Evolutionary conservation across 2,329 filamentous ascomycete species (phyloP).

Genomic region (Mariannaea elegans): DNA sequence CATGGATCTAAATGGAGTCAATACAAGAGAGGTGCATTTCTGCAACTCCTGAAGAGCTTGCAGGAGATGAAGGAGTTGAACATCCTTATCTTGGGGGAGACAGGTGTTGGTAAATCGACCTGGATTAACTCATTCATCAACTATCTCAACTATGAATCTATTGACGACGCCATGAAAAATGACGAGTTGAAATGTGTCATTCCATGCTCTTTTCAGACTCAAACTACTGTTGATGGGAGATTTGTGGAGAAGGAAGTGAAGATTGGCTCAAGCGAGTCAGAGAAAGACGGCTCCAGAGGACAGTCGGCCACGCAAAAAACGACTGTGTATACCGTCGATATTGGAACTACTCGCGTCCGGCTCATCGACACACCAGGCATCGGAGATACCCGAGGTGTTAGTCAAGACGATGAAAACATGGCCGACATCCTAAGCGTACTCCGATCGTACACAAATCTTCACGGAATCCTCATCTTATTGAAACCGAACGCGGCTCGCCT

Average conservation of each 20-base stretch:
- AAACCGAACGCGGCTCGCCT: conserved; percentile 22
- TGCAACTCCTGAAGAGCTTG: not conserved
- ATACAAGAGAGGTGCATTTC: not conserved
- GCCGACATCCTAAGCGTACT: conserved; percentile 13
- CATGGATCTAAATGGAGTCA: conserved; percentile 37
- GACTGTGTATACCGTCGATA: not conserved
- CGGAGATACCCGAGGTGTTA: conserved; percentile 25
- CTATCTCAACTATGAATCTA: conserved; percentile 49
- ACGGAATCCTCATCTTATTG: conserved; percentile 27
- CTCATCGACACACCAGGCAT: conserved; percentile 27
- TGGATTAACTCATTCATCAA: conserved; percentile 60
- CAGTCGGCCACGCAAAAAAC: conserved; percentile 26
- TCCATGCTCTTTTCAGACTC: conserved; percentile 26
- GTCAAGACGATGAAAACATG: conserved; percentile 25
- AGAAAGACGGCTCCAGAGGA: conserved; percentile 21
- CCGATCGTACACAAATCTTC: conserved; percentile 22
- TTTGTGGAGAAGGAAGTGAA: conserved; percentile 15
- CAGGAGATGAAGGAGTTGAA: conserved; percentile 44
- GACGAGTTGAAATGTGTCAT: conserved; percentile 18
- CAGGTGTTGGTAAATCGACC: conserved; percentile 58
- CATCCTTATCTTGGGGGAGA: conserved; percentile 57
- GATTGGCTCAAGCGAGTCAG: conserved; percentile 20
- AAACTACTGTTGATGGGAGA: not conserved
- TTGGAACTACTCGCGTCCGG: not conserved
- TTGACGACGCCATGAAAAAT: conserved; percentile 47